Conservation (phyloP, 192 early-diverging fungal species). For the Coemansia reversa region DNA sequence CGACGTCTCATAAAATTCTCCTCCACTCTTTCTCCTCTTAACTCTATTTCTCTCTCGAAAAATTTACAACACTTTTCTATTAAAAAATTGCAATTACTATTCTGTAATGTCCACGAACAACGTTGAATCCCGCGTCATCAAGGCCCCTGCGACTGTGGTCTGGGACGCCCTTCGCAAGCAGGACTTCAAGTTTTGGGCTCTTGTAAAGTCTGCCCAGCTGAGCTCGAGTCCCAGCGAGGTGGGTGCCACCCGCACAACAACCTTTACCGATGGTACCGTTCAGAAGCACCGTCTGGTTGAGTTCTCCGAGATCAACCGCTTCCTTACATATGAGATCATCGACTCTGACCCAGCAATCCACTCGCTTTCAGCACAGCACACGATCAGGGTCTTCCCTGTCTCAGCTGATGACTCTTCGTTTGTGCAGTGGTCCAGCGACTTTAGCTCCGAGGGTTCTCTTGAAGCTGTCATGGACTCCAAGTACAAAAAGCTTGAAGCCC, state of each 20-base stretch:
- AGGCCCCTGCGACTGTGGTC: slow-evolving; percentile 32
- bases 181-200: slow-evolving; percentile 52
- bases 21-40: no score
- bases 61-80: no score
- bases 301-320: slow-evolving; percentile 53
- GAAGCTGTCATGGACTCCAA: slow-evolving; percentile 57
- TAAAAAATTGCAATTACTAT: neutral
- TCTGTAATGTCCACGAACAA: slow-evolving; percentile 30
- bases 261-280: slow-evolving; percentile 58
- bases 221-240: slow-evolving; percentile 39
- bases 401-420: slow-evolving; percentile 57
- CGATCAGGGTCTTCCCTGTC: slow-evolving; percentile 52
- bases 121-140: slow-evolving; percentile 45
- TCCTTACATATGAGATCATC: slow-evolving; percentile 60
- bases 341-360: slow-evolving; percentile 55
- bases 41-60: no score
- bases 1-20: no score
- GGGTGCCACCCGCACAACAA: slow-evolving; percentile 54
- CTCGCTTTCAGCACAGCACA: slow-evolving; percentile 59
- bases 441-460: slow-evolving; percentile 51
- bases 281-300: slow-evolving; percentile 59
- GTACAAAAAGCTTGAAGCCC: slow-evolving; percentile 62
- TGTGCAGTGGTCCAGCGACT: slow-evolving; percentile 62
- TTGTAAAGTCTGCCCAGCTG: slow-evolving; percentile 44
- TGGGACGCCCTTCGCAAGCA: slow-evolving; percentile 37